These are phyloP conservation scores for Fusarium sp. DNA, from an alignment of 2,329 filamentous ascomycete genomes.

Conservation along the genomic window DNA sequence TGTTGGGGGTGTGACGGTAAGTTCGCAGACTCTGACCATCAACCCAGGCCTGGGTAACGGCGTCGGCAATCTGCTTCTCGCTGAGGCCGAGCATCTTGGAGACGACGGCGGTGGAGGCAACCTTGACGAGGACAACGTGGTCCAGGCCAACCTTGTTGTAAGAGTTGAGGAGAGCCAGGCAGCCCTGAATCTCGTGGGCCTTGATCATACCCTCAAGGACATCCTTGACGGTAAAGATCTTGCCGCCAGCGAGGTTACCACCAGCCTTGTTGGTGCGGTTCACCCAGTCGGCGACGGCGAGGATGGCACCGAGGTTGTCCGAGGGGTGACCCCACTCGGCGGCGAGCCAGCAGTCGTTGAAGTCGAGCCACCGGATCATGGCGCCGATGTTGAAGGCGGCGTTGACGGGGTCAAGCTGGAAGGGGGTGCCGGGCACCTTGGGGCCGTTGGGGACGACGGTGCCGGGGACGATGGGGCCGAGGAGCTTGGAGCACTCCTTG, in stretches of 20 bases:
- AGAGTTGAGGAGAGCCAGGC: conserved; percentile 95
- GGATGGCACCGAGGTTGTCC: conserved; percentile 96
- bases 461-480: conserved; percentile 91
- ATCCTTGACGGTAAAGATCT: conserved; percentile 88
- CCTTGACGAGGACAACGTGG: conserved; percentile 98
- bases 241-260: conserved; percentile 86
- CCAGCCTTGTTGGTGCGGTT: conserved; percentile 85
- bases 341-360: conserved; percentile 99
- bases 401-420: conserved; percentile 94
- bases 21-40: conserved; percentile 96
- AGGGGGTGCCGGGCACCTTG: conserved; percentile 90
- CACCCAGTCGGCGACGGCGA: conserved; percentile 97
- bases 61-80: conserved; percentile 93
- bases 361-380: conserved; percentile 99
- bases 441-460: conserved; percentile 93
- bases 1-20: conserved; percentile 97
- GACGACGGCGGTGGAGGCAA: conserved; percentile 93
- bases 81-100: conserved; percentile 93
- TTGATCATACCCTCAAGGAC: conserved; percentile 98
- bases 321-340: conserved; percentile 99
- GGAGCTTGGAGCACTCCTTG: conserved; percentile 94
- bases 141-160: conserved; percentile 99
- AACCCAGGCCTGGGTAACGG: conserved; percentile 96
- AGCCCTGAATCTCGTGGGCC: conserved; percentile 98
- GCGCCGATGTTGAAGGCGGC: conserved; percentile 99